A percentile compares a stretch with the other conserved stretches of the same genome.
phyloP scores from a whole-genome alignment of 352 stramenopile species.

The Globisporangium paddicum region DNA sequence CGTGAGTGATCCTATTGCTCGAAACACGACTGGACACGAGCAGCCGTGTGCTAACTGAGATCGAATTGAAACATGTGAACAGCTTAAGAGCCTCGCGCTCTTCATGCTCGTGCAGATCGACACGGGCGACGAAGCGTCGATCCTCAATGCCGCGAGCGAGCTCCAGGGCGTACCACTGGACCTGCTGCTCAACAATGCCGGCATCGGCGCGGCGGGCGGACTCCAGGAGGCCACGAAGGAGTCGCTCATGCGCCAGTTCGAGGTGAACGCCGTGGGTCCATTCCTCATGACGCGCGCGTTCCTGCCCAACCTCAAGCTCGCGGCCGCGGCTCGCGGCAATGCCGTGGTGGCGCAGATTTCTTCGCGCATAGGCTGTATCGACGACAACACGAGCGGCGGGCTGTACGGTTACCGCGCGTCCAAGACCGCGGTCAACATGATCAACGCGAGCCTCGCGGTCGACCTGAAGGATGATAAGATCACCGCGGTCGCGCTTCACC shows the following conservation, averaged over 20 bases:
- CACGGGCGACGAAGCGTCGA: slow-evolving; percentile 17
- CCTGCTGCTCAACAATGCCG: slow-evolving; percentile 41
- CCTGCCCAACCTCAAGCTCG: slow-evolving; percentile 19
- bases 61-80: too few species aligned
- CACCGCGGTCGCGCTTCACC: slow-evolving; percentile 22
- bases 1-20: neutral
- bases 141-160: slow-evolving; percentile 9
- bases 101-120: slow-evolving; percentile 22
- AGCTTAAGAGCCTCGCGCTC: slow-evolving; percentile 14
- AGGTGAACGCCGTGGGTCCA: slow-evolving; percentile 36
- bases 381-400: slow-evolving; percentile 14
- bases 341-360: slow-evolving; percentile 24
- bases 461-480: slow-evolving; percentile 31
- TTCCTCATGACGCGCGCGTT: slow-evolving; percentile 30
- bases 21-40: neutral
- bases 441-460: slow-evolving; percentile 23
- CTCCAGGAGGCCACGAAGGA: slow-evolving; percentile 15
- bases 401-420: slow-evolving; percentile 49
- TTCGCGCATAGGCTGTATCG: slow-evolving; percentile 17
- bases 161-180: slow-evolving; percentile 22
- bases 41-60: too few species aligned
- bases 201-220: slow-evolving; percentile 8
- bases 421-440: slow-evolving; percentile 52
- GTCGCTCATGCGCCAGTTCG: slow-evolving; percentile 24
- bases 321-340: slow-evolving; percentile 4